Evolutionary conservation across 2,329 filamentous ascomycete species (phyloP), one percentile per base, ranked within the genome.

Genomic region (Parasarocladium wereldwijsianum): DNA sequence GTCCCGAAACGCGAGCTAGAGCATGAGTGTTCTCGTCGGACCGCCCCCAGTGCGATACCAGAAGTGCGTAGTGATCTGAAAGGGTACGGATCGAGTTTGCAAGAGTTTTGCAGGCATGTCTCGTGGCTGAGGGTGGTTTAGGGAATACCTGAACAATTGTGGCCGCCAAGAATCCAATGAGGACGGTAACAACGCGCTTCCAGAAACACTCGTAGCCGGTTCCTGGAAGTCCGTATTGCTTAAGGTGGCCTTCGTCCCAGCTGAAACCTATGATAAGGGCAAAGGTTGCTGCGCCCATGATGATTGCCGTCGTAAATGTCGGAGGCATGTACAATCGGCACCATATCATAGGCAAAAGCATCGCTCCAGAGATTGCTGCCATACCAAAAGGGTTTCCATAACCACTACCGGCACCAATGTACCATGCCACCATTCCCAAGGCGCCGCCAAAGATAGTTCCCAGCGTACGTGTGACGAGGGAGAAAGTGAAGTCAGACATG

Each of bases 401-500:
- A 1, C 64, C 64, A 16, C 42, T 41, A 0, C 61, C 64, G 2
- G 63, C 59, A 0, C 62, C 63, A 12, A 64, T 57, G 23, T 68
- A 67, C 64, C 64, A 68, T 2, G 54, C 54, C 0, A 58, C 42
- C 40, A 66, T 45, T 0, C 58, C 64, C 6, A 64, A 29, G 0
- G 59, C 39, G 10, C 64, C 64, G 0, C 64, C 64, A 8, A 61
- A 34, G 1, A 67, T 35, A 0, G 62, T 65, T 5, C 58, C 64
- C 1, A 54, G 30, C 0, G 43, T 40, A 14, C 64, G 50, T 1
- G 51, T 44, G 1, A 63, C 24, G 5, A 66, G 36, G 0, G 58
- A 60, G 28, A 60, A 59, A 0, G 53, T 55, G 23, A 67, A 66
- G 31, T 68, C 64, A 0, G 60, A 55, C 49, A 64, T 55, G 38